Percentiles rank a stretch among this genome's conserved stretches.
Conservation (phyloP, 768 basidiomycete species). For the Psilocybe cubensis region DNA sequence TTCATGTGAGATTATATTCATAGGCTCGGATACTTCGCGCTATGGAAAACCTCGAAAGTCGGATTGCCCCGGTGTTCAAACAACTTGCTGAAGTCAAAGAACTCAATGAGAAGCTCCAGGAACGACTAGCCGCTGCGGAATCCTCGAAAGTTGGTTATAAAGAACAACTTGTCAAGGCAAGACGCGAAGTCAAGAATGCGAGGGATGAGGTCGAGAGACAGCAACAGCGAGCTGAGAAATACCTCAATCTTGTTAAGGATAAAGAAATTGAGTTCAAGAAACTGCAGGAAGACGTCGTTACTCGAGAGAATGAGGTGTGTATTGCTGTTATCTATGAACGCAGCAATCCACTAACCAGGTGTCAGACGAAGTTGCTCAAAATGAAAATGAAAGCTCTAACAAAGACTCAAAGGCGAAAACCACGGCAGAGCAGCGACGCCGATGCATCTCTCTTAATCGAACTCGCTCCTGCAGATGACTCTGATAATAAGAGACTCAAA, state of each 20-base stretch:
- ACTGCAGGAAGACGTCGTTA: neutral
- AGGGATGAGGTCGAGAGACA: slow-evolving; percentile 6
- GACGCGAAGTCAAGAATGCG: neutral
- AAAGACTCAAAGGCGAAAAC: neutral
- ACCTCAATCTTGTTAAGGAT: neutral
- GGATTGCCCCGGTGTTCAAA: slow-evolving; percentile 3
- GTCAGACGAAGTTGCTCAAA: slow-evolving; percentile 3
- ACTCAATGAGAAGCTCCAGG: neutral
- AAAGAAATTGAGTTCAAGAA: neutral
- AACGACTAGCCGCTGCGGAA: neutral
- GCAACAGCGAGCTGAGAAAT: slow-evolving; percentile 2
- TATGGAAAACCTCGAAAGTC: slow-evolving; percentile 4
- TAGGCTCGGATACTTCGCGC: slow-evolving; percentile 1
- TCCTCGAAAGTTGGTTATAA: neutral
- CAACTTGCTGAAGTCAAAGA: slow-evolving; percentile 3
- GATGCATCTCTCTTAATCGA: slow-evolving; percentile 2
- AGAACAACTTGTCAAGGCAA: neutral
- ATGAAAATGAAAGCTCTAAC: neutral
- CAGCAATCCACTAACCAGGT: neutral
- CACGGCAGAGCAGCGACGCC: neutral
- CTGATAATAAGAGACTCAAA: neutral
- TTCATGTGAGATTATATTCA: neutral
- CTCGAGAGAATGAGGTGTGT: slow-evolving; percentile 3
- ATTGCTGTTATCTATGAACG: neutral
- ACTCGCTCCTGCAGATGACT: neutral